Base-by-base conservation (phyloP, 352 stramenopile genomes). In the Globisporangium radiosum region DNA sequence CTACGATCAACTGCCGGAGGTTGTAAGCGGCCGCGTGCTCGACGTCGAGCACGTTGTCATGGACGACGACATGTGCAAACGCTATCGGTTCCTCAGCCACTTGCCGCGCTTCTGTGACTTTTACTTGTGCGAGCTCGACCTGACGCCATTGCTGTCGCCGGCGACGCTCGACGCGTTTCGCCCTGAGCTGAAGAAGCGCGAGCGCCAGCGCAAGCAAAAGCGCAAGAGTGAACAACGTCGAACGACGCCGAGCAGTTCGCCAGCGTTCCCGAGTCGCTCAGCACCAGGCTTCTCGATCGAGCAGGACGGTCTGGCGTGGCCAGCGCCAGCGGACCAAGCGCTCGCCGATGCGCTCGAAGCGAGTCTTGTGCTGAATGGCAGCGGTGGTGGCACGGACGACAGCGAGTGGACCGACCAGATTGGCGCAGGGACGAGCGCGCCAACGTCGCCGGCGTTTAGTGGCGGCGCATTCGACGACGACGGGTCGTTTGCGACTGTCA, bases 31-130 rank as follows among this genome's bases (percentile, higher is more conserved):
- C 5, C 71, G 78, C 38, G 73, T 96, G 13, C 57, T 96, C 19
- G 83, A 96, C 11, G 78, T 96, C 8, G 88, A 97, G 66, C 88
- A 92, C 38, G 56, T 90, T 6, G 78, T 94, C n/a, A 86, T 97
- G 75, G 87, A 93, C 59, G 82, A 91, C 39, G 86, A 94, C 38
- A 70, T 78, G 36, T 78, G 85, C 59, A 90, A 91, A 49, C 83
- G 88, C 9, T 95, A 91, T 52, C 83, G 85, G 17, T 97, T 95
- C 54, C 63, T 97, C 52, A 87, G 72, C 55, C 88, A 97, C 52
- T 66, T 96, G 44, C 88, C 88, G 14, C 75, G 76, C 19, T 92
- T 91, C 59, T 95, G 85, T 54, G 83, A 94, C 60, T 90, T 96
- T 17, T 94, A 89, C 72, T 72, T 97, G 38, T 90, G 86, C 39